A percentile compares a stretch with the other conserved stretches of the same genome.
Evolutionary conservation across 495 filamentous ascomycete genomes (phyloP).

Genomic region (Penicillium nucicola): DNA sequence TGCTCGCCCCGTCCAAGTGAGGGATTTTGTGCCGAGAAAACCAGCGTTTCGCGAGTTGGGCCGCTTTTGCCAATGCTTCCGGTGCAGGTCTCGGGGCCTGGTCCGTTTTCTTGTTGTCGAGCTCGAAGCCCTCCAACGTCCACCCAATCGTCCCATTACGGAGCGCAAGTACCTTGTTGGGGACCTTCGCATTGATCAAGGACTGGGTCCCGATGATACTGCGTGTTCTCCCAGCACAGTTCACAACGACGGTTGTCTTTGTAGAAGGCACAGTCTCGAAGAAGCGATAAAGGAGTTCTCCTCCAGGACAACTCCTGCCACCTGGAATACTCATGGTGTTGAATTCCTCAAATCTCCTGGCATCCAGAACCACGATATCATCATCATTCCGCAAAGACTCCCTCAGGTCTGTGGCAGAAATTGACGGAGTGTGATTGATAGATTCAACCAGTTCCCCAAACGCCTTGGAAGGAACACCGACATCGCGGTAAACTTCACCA

Average conservation of each 20-base stretch:
- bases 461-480: constrained; percentile 27
- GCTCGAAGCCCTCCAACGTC: constrained; percentile 22
- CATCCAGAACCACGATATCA: constrained; percentile 21
- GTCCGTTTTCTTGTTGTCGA: constrained; percentile 12
- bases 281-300: constrained; percentile 23
- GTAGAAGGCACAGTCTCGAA: constrained; percentile 22
- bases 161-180: constrained; percentile 22
- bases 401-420: constrained; percentile 20
- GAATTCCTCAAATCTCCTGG: constrained; percentile 22
- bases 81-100: constrained; percentile 13
- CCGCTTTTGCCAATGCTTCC: constrained; percentile 10
- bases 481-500: constrained; percentile 27
- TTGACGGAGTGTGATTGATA: constrained; percentile 24
- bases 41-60: constrained; percentile 15
- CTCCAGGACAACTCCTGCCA: constrained; percentile 26
- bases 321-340: constrained; percentile 26
- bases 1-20: not conserved
- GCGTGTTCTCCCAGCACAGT: constrained; percentile 26
- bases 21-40: constrained; percentile 12
- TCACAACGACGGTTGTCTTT: constrained; percentile 22
- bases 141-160: constrained; percentile 29
- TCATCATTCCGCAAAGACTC: constrained; percentile 10
- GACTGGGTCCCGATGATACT: constrained; percentile 26
- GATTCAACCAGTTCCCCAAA: constrained; percentile 29
- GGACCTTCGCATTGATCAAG: constrained; percentile 18